These are phyloP conservation scores for Areca catechu DNA, from an alignment of 176 grass and related monocot genomes.

Conservation along the genomic window DNA sequence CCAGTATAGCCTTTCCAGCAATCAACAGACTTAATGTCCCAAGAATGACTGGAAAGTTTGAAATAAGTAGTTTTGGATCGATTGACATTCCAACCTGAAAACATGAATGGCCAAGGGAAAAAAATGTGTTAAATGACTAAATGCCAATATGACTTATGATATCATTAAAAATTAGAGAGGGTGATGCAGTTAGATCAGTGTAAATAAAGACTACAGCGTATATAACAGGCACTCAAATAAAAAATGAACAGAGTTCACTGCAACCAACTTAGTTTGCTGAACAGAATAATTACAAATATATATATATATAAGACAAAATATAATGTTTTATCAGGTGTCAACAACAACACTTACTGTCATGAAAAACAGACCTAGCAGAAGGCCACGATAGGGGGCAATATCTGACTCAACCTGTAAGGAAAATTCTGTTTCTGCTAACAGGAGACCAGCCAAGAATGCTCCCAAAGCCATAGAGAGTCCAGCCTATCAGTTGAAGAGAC, in stretches of 20 bases:
- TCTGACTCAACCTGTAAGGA: constrained; percentile 98
- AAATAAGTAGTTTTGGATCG: constrained; percentile 80
- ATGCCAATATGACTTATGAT: not conserved
- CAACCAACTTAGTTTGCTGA: too few species aligned
- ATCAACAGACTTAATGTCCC: constrained; percentile 57
- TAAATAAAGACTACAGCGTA: too few species aligned
- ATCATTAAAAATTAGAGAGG: not conserved
- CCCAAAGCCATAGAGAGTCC: constrained; percentile 96
- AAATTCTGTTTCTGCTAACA: constrained; percentile 98
- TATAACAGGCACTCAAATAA: too few species aligned
- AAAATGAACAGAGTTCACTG: too few species aligned
- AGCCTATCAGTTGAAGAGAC: constrained; percentile 43
- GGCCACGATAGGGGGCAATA: constrained; percentile 97
- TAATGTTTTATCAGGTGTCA: too few species aligned
- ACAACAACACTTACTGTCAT: constrained; percentile 70
- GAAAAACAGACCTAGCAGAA: constrained; percentile 96
- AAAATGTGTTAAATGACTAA: constrained; percentile 1
- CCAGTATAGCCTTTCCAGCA: constrained; percentile 74
- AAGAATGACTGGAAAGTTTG: constrained; percentile 74
- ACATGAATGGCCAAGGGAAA: constrained; percentile 4
- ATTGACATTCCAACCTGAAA: constrained; percentile 99
- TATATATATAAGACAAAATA: too few species aligned
- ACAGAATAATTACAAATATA: too few species aligned
- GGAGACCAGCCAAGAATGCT: constrained; percentile 96
- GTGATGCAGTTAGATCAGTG: not conserved